Conservation (phyloP, 345 rosid genomes). For the Triadica sebifera region DNA sequence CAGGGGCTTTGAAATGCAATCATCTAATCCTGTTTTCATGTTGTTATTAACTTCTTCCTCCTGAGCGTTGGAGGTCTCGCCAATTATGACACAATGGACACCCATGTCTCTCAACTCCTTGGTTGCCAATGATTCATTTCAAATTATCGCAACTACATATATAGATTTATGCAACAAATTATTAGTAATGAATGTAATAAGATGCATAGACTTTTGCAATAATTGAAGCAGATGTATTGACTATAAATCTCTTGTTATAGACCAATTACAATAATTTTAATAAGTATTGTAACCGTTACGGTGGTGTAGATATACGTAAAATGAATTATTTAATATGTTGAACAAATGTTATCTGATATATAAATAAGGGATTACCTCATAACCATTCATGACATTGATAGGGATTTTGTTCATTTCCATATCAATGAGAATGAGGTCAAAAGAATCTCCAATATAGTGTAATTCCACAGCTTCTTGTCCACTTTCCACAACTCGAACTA, state of each 20-base stretch:
- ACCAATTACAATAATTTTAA: too few relatives aligned
- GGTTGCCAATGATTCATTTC: not conserved
- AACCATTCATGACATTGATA: constrained; percentile 35
- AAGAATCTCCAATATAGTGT: constrained; percentile 21
- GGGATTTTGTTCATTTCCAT: constrained; percentile 45
- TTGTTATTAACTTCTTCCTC: constrained; percentile 12
- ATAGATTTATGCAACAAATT: too few relatives aligned
- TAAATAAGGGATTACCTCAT: constrained; percentile 40
- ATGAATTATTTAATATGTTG: too few relatives aligned
- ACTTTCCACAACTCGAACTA: constrained; percentile 21
- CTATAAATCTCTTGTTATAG: not conserved
- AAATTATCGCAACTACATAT: too few relatives aligned
- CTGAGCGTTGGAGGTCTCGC: constrained; percentile 27
- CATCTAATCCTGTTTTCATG: constrained; percentile 35
- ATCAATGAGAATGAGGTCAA: constrained; percentile 45
- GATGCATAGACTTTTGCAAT: too few relatives aligned
- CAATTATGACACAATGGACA: constrained; percentile 29
- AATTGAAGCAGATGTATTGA: too few relatives aligned
- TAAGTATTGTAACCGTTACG: too few relatives aligned
- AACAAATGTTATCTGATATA: too few relatives aligned
- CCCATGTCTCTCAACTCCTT: not conserved
- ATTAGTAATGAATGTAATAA: too few relatives aligned
- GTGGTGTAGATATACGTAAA: too few relatives aligned
- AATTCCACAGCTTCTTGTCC: constrained; percentile 43
- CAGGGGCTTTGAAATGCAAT: constrained; percentile 36